Evolutionary conservation across 257 asterid genomes (phyloP).

Genomic region (Penstemon davidsonii): DNA sequence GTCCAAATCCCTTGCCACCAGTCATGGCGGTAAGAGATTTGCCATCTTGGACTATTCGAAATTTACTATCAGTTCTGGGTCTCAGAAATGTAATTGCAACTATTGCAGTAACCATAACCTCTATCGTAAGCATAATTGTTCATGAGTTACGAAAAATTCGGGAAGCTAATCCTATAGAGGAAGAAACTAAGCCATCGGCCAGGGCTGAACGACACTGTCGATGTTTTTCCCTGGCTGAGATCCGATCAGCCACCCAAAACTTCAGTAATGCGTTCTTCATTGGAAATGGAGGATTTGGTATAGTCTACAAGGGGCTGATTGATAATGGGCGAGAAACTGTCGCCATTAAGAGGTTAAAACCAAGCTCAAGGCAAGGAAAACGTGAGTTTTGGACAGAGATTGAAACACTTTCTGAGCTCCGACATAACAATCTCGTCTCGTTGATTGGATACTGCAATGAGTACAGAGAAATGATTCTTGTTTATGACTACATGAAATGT

Average conservation of each 20-base stretch:
- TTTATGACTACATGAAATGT: conserved; percentile 43
- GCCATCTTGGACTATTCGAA: conserved; percentile 4
- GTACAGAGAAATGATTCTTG: conserved; percentile 50
- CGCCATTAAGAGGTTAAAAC: conserved; percentile 47
- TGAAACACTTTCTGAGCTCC: no score
- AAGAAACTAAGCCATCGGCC: conserved; percentile 27
- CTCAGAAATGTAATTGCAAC: conserved; percentile 35
- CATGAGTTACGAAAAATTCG: conserved; percentile 30
- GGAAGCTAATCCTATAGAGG: conserved; percentile 26
- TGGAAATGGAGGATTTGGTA: conserved; percentile 58
- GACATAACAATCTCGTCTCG: no score
- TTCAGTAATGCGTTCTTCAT: conserved; percentile 40
- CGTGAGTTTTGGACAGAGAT: no score
- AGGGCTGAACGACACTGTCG: conserved; percentile 36
- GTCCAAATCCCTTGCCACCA: conserved; percentile 32
- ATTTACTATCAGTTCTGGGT: conserved; percentile 5
- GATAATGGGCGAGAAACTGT: conserved; percentile 35
- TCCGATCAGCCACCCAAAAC: conserved; percentile 40
- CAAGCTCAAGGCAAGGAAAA: conserved; percentile 45
- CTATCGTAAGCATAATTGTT: conserved; percentile 27
- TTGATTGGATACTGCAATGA: no score
- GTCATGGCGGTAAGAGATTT: neutral
- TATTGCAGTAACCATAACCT: conserved; percentile 24
- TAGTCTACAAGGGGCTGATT: conserved; percentile 50
- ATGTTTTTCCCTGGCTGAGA: conserved; percentile 44